phyloP scores from a whole-genome alignment of 495 filamentous ascomycete genomes.

The Penicillium flavigenum region DNA sequence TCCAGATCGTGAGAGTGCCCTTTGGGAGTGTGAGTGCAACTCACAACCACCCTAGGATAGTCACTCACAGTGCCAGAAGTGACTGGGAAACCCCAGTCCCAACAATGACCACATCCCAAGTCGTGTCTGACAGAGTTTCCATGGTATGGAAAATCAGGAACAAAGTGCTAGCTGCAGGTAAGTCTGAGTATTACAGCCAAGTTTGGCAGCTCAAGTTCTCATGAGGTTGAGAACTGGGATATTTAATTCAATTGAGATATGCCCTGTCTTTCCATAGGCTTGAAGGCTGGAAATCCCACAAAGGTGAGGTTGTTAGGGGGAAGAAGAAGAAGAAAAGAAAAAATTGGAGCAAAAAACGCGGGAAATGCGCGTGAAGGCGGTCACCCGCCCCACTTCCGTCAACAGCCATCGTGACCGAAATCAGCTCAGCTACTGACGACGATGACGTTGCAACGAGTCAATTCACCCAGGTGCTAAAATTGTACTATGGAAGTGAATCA shows the following conservation, averaged over 20 bases:
- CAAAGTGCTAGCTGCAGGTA: conserved; percentile 25
- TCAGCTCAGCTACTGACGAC: no score
- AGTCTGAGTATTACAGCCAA: conserved; percentile 29
- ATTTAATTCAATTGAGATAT: conserved; percentile 13
- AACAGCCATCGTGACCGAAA: neutral
- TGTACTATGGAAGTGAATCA: no score
- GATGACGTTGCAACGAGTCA: no score
- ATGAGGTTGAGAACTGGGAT: conserved; percentile 30
- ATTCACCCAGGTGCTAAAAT: no score
- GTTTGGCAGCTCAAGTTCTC: conserved; percentile 26
- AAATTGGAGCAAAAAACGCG: conserved; percentile 12
- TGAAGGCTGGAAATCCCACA: neutral
- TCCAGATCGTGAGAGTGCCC: conserved; percentile 85
- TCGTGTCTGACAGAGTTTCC: conserved; percentile 75
- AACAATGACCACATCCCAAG: conserved; percentile 88
- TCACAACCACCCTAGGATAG: conserved; percentile 19
- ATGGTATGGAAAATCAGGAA: conserved; percentile 45
- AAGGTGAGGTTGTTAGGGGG: conserved; percentile 1
- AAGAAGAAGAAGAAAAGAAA: conserved; percentile 13
- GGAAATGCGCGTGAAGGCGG: conserved; percentile 12
- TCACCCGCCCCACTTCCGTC: conserved; percentile 11
- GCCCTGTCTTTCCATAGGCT: conserved; percentile 7
- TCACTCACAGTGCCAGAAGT: conserved; percentile 84
- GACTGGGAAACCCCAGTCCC: conserved; percentile 91
- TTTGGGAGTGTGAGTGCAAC: conserved; percentile 56